phyloP scores from a whole-genome alignment of 2,329 filamentous ascomycete genomes.

The Colletotrichum sp. region DNA sequence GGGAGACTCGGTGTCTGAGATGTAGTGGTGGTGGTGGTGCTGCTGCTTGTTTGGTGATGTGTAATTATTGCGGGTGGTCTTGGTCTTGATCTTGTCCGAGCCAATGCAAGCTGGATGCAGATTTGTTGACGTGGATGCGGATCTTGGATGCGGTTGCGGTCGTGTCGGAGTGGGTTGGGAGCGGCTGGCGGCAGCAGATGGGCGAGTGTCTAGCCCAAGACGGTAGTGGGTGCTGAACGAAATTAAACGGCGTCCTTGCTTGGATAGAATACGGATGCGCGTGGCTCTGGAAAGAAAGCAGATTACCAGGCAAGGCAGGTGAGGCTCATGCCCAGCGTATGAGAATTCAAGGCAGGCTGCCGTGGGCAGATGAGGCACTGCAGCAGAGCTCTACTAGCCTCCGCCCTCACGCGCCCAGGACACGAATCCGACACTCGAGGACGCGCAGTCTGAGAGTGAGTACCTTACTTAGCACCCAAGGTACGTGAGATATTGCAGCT shows the following conservation, averaged over 20 bases:
- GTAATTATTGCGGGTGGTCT: neutral
- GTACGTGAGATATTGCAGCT: neutral
- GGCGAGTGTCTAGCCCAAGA: neutral
- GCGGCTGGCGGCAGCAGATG: slow-evolving; percentile 4
- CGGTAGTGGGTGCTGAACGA: neutral
- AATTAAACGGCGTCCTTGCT: neutral
- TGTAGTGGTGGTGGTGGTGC: neutral
- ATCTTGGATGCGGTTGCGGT: neutral
- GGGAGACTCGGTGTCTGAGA: neutral
- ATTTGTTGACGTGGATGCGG: neutral
- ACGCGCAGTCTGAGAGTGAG: neutral
- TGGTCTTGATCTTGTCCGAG: neutral
- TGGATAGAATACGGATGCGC: neutral
- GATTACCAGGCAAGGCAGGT: neutral
- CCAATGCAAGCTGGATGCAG: neutral
- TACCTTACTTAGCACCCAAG: neutral
- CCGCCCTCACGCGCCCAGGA: neutral
- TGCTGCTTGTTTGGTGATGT: neutral
- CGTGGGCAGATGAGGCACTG: neutral
- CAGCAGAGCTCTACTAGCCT: neutral
- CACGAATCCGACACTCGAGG: neutral
- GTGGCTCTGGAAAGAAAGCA: neutral
- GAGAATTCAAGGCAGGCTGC: neutral
- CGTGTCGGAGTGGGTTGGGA: neutral
- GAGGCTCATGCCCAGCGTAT: neutral